phyloP scores from a whole-genome alignment of 192 early-diverging fungal species.

The Coemansia interrupta region DNA sequence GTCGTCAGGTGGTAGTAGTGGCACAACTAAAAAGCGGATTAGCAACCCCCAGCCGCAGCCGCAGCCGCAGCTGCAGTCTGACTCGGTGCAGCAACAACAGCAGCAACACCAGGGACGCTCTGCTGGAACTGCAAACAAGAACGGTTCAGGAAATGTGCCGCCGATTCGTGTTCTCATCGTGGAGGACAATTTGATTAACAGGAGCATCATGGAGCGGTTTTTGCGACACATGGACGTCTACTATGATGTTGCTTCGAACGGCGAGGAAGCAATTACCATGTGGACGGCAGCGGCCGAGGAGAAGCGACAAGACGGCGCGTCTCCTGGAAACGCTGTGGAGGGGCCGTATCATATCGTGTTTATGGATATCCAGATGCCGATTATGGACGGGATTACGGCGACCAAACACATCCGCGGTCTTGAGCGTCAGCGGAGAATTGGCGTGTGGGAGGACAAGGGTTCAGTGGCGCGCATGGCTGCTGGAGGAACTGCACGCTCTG shows the following conservation, averaged over 20 bases:
- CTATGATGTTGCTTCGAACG: slow-evolving; percentile 74
- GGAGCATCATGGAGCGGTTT: slow-evolving; percentile 67
- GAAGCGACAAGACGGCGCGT: background rate
- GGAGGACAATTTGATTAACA: slow-evolving; percentile 78
- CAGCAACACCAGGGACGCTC: background rate
- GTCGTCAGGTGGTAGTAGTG: background rate
- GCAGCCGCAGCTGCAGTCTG: background rate
- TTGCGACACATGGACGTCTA: slow-evolving; percentile 68
- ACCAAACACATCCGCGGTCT: slow-evolving; percentile 72
- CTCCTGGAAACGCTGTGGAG: background rate
- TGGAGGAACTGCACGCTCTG: slow-evolving; percentile 22
- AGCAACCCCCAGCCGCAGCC: background rate
- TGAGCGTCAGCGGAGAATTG: slow-evolving; percentile 56
- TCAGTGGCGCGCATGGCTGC: slow-evolving; percentile 81
- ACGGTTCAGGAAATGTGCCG: slow-evolving; percentile 10
- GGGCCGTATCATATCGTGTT: slow-evolving; percentile 62
- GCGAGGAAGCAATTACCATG: slow-evolving; percentile 75
- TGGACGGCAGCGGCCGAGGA: slow-evolving; percentile 58
- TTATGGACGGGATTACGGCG: slow-evolving; percentile 84
- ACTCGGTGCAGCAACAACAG: background rate
- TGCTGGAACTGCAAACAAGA: background rate
- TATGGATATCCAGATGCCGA: slow-evolving; percentile 89
- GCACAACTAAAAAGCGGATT: background rate
- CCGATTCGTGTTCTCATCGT: slow-evolving; percentile 75
- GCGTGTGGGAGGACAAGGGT: slow-evolving; percentile 36